Evolutionary conservation across 1,284 basidiomycete species (phyloP).

Genomic region (Puccinia horiana): DNA sequence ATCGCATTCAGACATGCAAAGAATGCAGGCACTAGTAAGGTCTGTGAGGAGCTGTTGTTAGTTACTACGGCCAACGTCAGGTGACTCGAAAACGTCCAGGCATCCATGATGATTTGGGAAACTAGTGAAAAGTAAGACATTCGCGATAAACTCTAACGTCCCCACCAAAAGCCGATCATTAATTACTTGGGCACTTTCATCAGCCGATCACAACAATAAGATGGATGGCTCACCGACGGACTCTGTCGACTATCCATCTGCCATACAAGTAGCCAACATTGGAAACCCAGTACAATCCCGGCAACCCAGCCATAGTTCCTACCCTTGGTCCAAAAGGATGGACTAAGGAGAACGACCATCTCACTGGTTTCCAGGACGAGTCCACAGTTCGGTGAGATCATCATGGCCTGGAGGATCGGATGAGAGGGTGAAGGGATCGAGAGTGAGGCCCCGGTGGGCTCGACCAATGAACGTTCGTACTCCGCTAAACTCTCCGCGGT

Average conservation of each 20-base stretch:
- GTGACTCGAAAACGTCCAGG: slow-evolving; percentile 47
- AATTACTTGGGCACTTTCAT: neutral
- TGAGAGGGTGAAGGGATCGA: slow-evolving; percentile 52
- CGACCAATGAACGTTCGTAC: slow-evolving; percentile 54
- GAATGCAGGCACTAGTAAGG: slow-evolving; percentile 54
- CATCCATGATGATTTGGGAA: slow-evolving; percentile 56
- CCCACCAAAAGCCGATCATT: neutral
- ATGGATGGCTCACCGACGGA: slow-evolving; percentile 51
- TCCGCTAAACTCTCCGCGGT: slow-evolving; percentile 52
- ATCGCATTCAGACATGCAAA: slow-evolving; percentile 54
- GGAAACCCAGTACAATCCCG: slow-evolving; percentile 53
- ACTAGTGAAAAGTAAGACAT: slow-evolving; percentile 54
- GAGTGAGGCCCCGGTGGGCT: slow-evolving; percentile 54
- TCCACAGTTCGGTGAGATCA: slow-evolving; percentile 57
- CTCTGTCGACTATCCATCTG: slow-evolving; percentile 57
- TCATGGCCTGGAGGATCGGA: slow-evolving; percentile 52
- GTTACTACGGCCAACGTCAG: neutral
- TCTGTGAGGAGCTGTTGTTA: slow-evolving; percentile 53
- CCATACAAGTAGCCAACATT: slow-evolving; percentile 55
- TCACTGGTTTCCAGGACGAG: slow-evolving; percentile 54
- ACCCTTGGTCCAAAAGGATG: slow-evolving; percentile 54
- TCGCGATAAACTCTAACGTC: slow-evolving; percentile 52
- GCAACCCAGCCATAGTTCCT: slow-evolving; percentile 55
- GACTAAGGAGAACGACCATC: slow-evolving; percentile 51
- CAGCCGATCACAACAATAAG: no score